These are phyloP conservation scores for Cubamyces sp. DNA, from an alignment of 768 basidiomycete species.

Conservation along the genomic window DNA sequence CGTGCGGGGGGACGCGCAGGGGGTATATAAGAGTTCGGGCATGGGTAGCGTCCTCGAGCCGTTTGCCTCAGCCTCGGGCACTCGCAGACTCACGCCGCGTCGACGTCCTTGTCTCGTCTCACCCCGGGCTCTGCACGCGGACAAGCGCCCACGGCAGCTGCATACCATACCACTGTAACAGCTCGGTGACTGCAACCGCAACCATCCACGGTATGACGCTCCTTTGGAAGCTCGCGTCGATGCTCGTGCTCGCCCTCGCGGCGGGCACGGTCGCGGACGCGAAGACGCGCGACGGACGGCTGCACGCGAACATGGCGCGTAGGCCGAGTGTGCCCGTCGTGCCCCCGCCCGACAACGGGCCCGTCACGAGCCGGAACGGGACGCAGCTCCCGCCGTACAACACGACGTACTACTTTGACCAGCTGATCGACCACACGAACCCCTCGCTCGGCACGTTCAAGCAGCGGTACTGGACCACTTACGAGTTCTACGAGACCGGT, in stretches of 20 bases:
- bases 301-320: constrained; percentile 28
- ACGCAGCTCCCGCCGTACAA: constrained; percentile 36
- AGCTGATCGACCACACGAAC: constrained; percentile 54
- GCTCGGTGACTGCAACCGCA: too few species aligned
- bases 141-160: too few species aligned
- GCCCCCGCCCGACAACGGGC: constrained; percentile 18
- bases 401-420: constrained; percentile 57
- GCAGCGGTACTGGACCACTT: constrained; percentile 75
- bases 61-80: background rate
- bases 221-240: constrained; percentile 16
- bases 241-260: constrained; percentile 18
- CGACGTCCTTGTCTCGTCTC: background rate
- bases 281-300: constrained; percentile 27
- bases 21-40: constrained; percentile 1
- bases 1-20: too few species aligned
- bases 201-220: constrained; percentile 7
- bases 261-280: constrained; percentile 20
- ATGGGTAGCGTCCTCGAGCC: background rate
- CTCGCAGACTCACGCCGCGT: background rate
- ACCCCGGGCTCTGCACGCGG: too few species aligned
- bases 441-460: constrained; percentile 74
- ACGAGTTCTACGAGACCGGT: constrained; percentile 61
- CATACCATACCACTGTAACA: too few species aligned
- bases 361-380: constrained; percentile 32
- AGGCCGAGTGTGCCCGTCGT: constrained; percentile 29